Evolutionary conservation across 331 rosid genomes (phyloP), one percentile per base, ranked within the genome.

Genomic region (Rhamnella rubrinervis): DNA sequence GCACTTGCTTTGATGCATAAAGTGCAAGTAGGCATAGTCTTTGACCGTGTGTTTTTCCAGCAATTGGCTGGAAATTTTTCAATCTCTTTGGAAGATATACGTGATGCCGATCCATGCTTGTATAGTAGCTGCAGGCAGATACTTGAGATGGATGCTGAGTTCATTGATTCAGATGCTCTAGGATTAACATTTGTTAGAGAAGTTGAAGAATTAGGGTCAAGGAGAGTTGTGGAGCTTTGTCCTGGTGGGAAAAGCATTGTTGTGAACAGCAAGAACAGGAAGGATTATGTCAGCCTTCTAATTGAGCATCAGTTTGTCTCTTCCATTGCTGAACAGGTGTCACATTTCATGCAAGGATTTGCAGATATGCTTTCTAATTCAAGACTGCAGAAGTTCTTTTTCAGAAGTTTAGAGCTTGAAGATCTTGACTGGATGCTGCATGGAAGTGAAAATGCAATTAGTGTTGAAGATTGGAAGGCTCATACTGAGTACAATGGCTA

Each of bases 341-440:
- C 87, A 55, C 85, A 80, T 67, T 93, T 93, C 83, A 77, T 84
- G 52, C 79, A 73, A 75, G 97, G 98, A 65, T 93, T 93, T 80
- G 74, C 85, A 61, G 92, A 88, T 85, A 81, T 93, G 75, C 98
- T 93, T 49, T 78, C 86, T 70, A 76, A 76, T 65, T 35, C 86
- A 39, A 67, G 63, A 65, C 65, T 37, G 28, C 84, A 75, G 65
- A 35, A 73, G 49, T 63, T 70, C 76, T 93, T 93, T 80, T 90
- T 93, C 75, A 78, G 39, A 78, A 73, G 88, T 78, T 77, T 93
- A 78, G 92, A 91, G 80, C 86, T 81, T 59, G 91, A 88, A 78
- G 98, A 93, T 88, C 88, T 93, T 80, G 97, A 93, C 78, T 84
- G 89, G 86, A 93, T 93, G 96, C 88, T 90, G 40, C 81, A 80